These are phyloP conservation scores for Marvania coccoides DNA, from an alignment of 139 green algal species.

Conservation along the genomic window DNA sequence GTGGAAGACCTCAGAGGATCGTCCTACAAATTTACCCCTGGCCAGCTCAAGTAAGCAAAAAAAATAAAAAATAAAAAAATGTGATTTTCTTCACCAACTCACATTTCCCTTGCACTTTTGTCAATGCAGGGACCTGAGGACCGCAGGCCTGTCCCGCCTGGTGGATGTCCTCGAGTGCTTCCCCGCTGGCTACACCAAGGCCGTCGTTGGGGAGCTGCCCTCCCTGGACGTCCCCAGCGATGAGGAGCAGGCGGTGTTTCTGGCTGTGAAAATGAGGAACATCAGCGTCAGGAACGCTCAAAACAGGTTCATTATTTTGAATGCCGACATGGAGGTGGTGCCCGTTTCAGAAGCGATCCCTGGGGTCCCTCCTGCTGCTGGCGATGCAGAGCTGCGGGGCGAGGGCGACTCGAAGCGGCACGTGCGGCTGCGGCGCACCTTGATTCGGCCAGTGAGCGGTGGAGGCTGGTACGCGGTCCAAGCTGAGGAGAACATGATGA, in stretches of 20 bases:
- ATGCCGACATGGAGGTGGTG: background rate
- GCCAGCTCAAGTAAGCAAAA: background rate
- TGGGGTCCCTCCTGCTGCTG: background rate
- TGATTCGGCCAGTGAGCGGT: background rate
- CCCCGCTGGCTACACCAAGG: constrained; percentile 27
- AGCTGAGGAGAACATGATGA: background rate
- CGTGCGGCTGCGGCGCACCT: background rate
- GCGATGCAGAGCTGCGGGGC: background rate
- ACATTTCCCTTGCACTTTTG: background rate
- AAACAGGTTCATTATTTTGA: background rate
- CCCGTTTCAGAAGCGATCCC: background rate
- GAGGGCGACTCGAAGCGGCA: background rate
- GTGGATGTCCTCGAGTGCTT: constrained; percentile 35
- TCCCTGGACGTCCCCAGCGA: background rate
- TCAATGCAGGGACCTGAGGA: constrained; percentile 20
- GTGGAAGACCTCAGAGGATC: background rate
- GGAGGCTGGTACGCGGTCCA: background rate
- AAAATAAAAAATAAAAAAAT: background rate
- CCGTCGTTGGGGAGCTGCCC: constrained; percentile 13
- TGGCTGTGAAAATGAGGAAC: background rate
- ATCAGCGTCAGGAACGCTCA: constrained; percentile 10
- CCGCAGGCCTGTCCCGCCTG: constrained; percentile 19
- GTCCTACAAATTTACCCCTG: background rate
- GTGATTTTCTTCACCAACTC: background rate
- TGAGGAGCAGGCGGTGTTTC: background rate